Conservation (phyloP, 257 asterid genomes). For the Solanum dulcamara region DNA sequence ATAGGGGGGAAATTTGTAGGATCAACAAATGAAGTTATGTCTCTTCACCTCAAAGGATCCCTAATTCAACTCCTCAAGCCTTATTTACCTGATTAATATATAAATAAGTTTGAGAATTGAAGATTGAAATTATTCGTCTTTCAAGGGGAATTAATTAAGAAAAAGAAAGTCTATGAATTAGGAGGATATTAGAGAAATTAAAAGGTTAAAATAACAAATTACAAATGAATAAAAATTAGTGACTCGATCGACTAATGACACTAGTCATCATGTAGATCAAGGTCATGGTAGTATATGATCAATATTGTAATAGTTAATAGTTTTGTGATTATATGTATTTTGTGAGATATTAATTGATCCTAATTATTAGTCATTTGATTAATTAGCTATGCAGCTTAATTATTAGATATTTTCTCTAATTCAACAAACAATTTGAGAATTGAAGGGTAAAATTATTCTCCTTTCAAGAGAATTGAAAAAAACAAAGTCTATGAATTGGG, state of each 20-base stretch:
- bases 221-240: not conserved
- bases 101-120: not conserved
- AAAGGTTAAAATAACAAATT: not conserved
- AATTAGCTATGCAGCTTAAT: not conserved
- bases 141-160: not conserved
- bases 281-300: not conserved
- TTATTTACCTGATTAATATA: not conserved
- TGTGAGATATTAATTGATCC: not conserved
- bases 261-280: not conserved
- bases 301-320: not conserved
- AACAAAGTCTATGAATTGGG: no score
- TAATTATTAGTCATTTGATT: not conserved
- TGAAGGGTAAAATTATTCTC: no score
- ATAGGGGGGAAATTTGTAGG: constrained; percentile 54
- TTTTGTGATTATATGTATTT: not conserved
- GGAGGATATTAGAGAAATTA: not conserved
- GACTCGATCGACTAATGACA: not conserved
- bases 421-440: no score
- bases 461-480: no score
- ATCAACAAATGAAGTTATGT: constrained; percentile 79
- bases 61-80: constrained; percentile 41
- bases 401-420: not conserved
- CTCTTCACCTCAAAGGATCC: constrained; percentile 68
- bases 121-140: not conserved
- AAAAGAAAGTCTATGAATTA: not conserved